phyloP scores from a whole-genome alignment of 805 yeast genomes.

The Saturnispora dispora region DNA sequence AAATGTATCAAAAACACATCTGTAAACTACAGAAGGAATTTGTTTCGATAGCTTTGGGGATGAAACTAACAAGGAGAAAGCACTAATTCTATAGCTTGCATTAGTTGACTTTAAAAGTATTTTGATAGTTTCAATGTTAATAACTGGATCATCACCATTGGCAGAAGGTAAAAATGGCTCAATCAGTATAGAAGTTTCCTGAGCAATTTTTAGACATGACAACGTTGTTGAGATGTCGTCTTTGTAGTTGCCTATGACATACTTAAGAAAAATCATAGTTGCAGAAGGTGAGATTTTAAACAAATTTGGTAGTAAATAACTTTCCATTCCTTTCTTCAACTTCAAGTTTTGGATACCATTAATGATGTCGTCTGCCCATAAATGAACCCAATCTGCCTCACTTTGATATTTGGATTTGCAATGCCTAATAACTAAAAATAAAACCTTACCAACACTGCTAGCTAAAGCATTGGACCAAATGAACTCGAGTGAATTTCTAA shows the following conservation, averaged over 20 bases:
- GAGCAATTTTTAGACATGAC: slow-evolving; percentile 55
- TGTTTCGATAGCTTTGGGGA: slow-evolving; percentile 55
- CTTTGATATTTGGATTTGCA: slow-evolving; percentile 19
- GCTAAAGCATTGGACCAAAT: slow-evolving; percentile 56
- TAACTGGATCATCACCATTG: slow-evolving; percentile 2
- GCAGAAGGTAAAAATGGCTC: slow-evolving; percentile 38
- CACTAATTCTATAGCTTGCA: slow-evolving; percentile 35
- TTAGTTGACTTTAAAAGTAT: slow-evolving; percentile 39
- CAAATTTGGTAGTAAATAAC: slow-evolving; percentile 54
- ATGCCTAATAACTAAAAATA: slow-evolving; percentile 33
- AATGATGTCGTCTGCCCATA: slow-evolving; percentile 41
- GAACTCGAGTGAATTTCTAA: slow-evolving; percentile 36
- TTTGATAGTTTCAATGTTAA: slow-evolving; percentile 25
- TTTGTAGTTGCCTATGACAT: slow-evolving; percentile 13
- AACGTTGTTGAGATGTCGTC: slow-evolving; percentile 35
- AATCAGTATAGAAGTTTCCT: slow-evolving; percentile 42
- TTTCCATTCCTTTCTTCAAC: slow-evolving; percentile 39
- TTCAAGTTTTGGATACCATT: slow-evolving; percentile 26
- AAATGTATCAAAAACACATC: slow-evolving; percentile 34
- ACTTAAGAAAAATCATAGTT: slow-evolving; percentile 23
- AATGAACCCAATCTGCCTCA: slow-evolving; percentile 36
- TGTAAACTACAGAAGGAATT: slow-evolving; percentile 37
- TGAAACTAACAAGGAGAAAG: slow-evolving; percentile 51
- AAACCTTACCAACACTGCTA: slow-evolving; percentile 53
- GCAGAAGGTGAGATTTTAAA: slow-evolving; percentile 43